Percentiles rank a stretch among this genome's conserved stretches.
Evolutionary conservation across 2,329 filamentous ascomycete species (phyloP).

Genomic region (Geosmithia putterillii): DNA sequence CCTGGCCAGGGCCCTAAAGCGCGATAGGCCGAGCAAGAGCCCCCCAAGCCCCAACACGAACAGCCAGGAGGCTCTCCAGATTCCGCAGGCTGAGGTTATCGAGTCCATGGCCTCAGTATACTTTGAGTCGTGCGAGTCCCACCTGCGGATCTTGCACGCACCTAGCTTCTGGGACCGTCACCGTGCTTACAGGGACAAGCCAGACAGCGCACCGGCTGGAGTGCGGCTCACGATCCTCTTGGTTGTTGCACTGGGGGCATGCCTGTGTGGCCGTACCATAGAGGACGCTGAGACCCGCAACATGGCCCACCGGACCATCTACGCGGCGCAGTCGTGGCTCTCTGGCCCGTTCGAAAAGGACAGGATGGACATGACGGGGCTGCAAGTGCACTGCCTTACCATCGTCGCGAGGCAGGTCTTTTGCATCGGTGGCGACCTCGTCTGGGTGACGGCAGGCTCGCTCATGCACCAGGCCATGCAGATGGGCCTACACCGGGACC

Average conservation of each 20-base stretch:
- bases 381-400: constrained; percentile 26
- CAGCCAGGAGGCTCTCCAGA: too few species aligned
- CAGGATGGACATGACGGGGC: constrained; percentile 13
- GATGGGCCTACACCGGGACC: constrained; percentile 31
- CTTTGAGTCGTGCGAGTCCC: constrained; percentile 34
- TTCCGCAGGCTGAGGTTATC: constrained; percentile 10
- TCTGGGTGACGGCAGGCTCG: constrained; percentile 27
- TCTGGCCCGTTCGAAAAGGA: constrained; percentile 23
- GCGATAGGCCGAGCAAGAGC: constrained; percentile 17
- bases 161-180: constrained; percentile 41
- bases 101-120: constrained; percentile 17
- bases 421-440: constrained; percentile 24
- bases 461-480: constrained; percentile 29
- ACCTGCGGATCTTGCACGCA: constrained; percentile 37
- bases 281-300: constrained; percentile 11
- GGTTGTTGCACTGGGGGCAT: constrained; percentile 26
- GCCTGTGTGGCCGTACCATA: constrained; percentile 13
- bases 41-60: constrained; percentile 9
- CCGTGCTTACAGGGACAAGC: constrained; percentile 27
- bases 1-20: constrained; percentile 17
- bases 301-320: constrained; percentile 23
- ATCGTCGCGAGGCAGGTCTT: constrained; percentile 27
- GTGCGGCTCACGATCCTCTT: constrained; percentile 23
- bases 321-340: constrained; percentile 27
- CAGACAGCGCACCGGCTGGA: constrained; percentile 9